Conservation (phyloP, 352 stramenopile species). For the Globisporangium ultimum region DNA sequence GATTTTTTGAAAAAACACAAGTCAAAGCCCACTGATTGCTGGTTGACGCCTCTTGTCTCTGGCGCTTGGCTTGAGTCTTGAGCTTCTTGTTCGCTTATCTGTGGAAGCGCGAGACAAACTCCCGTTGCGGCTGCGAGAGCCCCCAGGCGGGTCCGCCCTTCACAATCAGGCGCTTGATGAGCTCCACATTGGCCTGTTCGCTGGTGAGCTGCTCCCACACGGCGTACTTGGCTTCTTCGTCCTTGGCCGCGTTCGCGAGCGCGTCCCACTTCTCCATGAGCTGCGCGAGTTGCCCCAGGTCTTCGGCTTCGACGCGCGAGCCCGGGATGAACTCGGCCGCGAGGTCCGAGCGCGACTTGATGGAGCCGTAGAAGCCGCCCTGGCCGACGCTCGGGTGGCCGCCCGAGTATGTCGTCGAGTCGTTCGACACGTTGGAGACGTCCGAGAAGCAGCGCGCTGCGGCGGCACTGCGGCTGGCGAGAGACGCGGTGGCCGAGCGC, state of each 20-base stretch:
- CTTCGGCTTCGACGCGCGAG: constrained; percentile 57
- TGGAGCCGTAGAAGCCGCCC: constrained; percentile 88
- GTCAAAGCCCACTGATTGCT: too few species aligned
- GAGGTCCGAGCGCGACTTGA: constrained; percentile 74
- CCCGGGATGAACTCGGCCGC: constrained; percentile 59
- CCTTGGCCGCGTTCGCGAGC: constrained; percentile 29
- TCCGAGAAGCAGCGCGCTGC: too few species aligned
- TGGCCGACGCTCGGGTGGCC: constrained; percentile 87
- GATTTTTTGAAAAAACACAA: too few species aligned
- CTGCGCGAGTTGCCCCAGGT: constrained; percentile 49
- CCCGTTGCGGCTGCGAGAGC: constrained; percentile 63
- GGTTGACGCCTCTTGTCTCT: too few species aligned
- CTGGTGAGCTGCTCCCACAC: constrained; percentile 38
- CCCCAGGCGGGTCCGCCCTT: constrained; percentile 74
- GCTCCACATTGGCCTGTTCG: constrained; percentile 31
- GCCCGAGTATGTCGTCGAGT: constrained; percentile 83
- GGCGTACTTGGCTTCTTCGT: constrained; percentile 33
- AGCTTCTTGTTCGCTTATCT: constrained; percentile 6
- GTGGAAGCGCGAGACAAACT: constrained; percentile 64
- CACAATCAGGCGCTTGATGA: constrained; percentile 66
- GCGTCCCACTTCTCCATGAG: constrained; percentile 61
- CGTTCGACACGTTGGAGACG: background rate
- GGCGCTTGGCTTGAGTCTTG: too few species aligned
- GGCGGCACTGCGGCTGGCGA: too few species aligned
- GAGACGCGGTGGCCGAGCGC: too few species aligned